Base-by-base conservation (phyloP, 306 rosid genomes). In the Dryas octopetala region DNA sequence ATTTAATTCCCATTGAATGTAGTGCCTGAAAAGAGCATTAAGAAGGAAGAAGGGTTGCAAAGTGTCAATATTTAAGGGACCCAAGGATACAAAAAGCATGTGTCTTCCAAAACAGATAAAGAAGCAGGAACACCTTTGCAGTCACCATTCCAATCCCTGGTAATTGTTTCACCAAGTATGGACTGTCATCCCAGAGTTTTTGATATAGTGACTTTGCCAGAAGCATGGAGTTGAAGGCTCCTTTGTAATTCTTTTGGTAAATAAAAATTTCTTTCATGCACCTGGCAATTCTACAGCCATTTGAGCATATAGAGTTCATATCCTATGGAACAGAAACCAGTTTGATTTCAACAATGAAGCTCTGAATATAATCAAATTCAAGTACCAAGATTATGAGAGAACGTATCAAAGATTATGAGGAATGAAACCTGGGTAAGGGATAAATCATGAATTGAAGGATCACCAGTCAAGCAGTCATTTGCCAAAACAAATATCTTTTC, bases 121-220 rank as follows among this genome's bases (percentile, higher is more conserved):
- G 50, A 51, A 58, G 74, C 78, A 2, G 55, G 52, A 63, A 74
- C 53, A 90, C 98, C 95, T 95, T 95, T 5, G 98, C 98, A 40
- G 98, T 95, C 80, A 95, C 96, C 96, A 95, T 88, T 76, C 98
- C 98, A 74, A 95, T 95, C 79, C 97, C 98, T 54, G 98, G 97
- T 80, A 95, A 83, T 76, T 95, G 98, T 85, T 90, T 95, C 90
- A 95, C 84, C 84, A 88, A 84, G 83, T 87, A 95, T 15, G 91
- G 90, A 79, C 98, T 95, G 50, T 90, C 96, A 83, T 91, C 98
- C 98, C 98, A 95, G 66, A 95, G 98, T 85, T 88, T 90, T 74
- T 95, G 98, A 84, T 85, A 76, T 38, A 95, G 75, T 58, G 98
- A 95, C 84, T 91, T 95, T 9, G 97, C 93, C 57, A 91, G 80